These are phyloP conservation scores for Cyberlindnera maritima DNA, from an alignment of 805 yeast species.

Conservation along the genomic window DNA sequence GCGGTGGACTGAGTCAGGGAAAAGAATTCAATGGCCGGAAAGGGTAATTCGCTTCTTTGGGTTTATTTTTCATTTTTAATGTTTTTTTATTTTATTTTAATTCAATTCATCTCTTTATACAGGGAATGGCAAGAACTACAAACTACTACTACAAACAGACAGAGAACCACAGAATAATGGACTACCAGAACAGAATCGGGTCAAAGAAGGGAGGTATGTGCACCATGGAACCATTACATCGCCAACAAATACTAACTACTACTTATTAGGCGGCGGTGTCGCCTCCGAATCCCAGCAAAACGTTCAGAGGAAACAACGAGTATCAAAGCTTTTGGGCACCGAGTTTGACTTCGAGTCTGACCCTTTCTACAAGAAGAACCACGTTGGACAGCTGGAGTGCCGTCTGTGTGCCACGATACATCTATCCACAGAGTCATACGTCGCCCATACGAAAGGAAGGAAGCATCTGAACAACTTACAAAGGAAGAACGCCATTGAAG, in stretches of 20 bases:
- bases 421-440: conserved; percentile 72
- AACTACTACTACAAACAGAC: too few species aligned
- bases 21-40: neutral
- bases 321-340: conserved; percentile 43
- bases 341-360: conserved; percentile 57
- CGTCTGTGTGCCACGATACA: conserved; percentile 82
- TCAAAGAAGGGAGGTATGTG: conserved; percentile 74
- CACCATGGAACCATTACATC: too few species aligned
- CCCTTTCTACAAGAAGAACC: conserved; percentile 83
- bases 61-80: too few species aligned
- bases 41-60: neutral
- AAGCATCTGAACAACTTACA: conserved; percentile 77
- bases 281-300: conserved; percentile 73
- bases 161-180: conserved; percentile 52
- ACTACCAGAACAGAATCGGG: conserved; percentile 85
- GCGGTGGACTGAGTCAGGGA: too few species aligned
- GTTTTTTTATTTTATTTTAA: too few species aligned
- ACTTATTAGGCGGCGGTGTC: conserved; percentile 58
- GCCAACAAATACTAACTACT: too few species aligned
- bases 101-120: too few species aligned
- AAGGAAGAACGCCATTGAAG: conserved; percentile 47
- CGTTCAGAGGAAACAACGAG: conserved; percentile 61
- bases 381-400: conserved; percentile 83
- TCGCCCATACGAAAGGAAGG: conserved; percentile 80
- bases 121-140: too few species aligned